Evolutionary conservation across 441 rosid genomes (phyloP).

Genomic region (Flueggea neowawraea): DNA sequence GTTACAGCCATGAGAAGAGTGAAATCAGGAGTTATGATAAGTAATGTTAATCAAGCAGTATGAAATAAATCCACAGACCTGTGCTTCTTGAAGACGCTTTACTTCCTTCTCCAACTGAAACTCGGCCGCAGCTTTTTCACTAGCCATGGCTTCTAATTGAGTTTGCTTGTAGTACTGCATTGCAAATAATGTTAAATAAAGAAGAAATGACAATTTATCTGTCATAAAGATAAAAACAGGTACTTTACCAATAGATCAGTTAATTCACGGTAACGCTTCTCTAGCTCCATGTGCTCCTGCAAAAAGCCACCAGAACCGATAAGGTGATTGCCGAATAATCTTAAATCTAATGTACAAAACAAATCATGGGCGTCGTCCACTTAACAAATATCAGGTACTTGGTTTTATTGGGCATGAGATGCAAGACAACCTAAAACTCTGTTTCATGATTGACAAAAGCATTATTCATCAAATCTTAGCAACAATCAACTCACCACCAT

Average conservation of each 20-base stretch:
- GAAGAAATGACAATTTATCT: no score
- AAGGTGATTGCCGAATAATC: neutral
- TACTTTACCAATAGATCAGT: conserved; percentile 90
- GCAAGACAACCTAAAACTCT: no score
- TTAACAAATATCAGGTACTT: no score
- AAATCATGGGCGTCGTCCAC: no score
- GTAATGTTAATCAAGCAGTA: conserved; percentile 7
- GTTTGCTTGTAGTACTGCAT: conserved; percentile 98
- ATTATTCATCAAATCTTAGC: no score
- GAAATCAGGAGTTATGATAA: conserved; percentile 9
- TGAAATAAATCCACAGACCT: conserved; percentile 38
- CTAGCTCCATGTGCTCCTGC: conserved; percentile 98
- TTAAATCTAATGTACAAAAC: neutral
- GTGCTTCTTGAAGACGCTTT: conserved; percentile 81
- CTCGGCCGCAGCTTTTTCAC: conserved; percentile 99
- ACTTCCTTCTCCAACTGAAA: conserved; percentile 97
- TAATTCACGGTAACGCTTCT: conserved; percentile 96
- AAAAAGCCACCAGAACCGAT: conserved; percentile 25
- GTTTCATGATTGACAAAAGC: no score
- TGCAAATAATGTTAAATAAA: conserved; percentile 12
- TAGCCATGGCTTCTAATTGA: conserved; percentile 94
- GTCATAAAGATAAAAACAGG: no score
- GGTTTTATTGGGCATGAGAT: no score
- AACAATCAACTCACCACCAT: no score
- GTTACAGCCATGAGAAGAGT: conserved; percentile 10